These are phyloP conservation scores for Prunus armeniaca DNA, from an alignment of 306 rosid species.

Conservation along the genomic window DNA sequence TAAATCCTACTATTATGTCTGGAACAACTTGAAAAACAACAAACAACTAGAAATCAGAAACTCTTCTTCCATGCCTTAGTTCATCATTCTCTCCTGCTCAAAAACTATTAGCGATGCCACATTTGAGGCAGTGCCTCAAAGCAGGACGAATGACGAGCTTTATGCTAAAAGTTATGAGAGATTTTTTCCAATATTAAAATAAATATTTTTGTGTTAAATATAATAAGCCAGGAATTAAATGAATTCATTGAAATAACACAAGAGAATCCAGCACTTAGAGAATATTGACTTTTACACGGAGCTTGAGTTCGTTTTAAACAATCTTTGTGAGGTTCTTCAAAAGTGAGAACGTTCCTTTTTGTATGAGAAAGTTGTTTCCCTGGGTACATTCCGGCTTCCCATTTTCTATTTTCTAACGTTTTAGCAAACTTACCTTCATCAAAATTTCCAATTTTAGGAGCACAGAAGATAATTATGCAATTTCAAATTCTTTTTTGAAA, in stretches of 20 bases:
- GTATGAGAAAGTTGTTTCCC: not conserved
- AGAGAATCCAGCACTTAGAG: too few relatives aligned
- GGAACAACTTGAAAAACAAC: not conserved
- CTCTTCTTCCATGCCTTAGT: not conserved
- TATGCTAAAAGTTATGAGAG: not conserved
- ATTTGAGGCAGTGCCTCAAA: not conserved
- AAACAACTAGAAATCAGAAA: not conserved
- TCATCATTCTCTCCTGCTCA: not conserved
- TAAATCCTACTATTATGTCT: constrained; percentile 19
- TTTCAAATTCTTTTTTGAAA: too few relatives aligned
- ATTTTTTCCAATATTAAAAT: not conserved
- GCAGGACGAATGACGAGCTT: not conserved
- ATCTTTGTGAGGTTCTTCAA: not conserved
- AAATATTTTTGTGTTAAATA: not conserved
- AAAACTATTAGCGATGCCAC: not conserved
- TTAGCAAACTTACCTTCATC: too few relatives aligned
- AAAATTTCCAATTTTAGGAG: too few relatives aligned
- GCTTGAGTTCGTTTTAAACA: not conserved
- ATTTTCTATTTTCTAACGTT: not conserved
- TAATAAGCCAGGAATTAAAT: not conserved
- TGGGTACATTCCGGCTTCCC: not conserved
- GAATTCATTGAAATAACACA: too few relatives aligned
- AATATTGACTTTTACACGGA: too few relatives aligned
- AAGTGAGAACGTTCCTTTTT: not conserved
- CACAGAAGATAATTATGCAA: too few relatives aligned